Evolutionary conservation across 1,139 yeast genomes (phyloP).

Genomic region (Taiozyma sp.): DNA sequence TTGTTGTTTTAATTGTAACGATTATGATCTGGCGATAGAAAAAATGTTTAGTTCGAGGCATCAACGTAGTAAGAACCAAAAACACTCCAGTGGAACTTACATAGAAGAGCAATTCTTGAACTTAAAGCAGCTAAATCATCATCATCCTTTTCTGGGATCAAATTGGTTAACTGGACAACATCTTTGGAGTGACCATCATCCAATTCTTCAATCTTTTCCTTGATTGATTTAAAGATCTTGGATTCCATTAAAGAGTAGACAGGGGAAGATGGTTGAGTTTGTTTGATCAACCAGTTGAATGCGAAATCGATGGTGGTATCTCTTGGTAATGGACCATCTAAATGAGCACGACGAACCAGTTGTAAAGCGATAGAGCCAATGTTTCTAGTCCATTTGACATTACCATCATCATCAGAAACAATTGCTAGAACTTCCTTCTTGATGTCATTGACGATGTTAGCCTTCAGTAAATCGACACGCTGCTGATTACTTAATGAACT

Average conservation of each 20-base stretch:
- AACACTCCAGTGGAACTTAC: conserved; percentile 61
- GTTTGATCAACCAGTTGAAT: conserved; percentile 77
- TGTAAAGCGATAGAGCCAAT: conserved; percentile 71
- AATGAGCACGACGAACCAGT: conserved; percentile 24
- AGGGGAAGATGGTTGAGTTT: conserved; percentile 79
- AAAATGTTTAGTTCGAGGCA: background rate
- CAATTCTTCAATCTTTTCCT: conserved; percentile 23
- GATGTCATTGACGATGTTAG: conserved; percentile 27
- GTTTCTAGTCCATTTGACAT: conserved; percentile 87
- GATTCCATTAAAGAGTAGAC: conserved; percentile 77
- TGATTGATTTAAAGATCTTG: conserved; percentile 44
- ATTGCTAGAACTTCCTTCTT: conserved; percentile 69
- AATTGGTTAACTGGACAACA: conserved; percentile 1
- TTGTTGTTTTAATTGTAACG: too few relatives aligned
- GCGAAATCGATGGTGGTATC: conserved; percentile 56
- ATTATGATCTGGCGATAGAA: background rate
- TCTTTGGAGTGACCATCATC: conserved; percentile 20
- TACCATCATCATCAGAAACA: conserved; percentile 81
- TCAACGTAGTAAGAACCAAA: conserved; percentile 9
- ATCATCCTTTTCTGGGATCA: conserved; percentile 9
- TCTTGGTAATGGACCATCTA: conserved; percentile 12
- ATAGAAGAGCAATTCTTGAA: conserved; percentile 38
- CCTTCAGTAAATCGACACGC: conserved; percentile 23
- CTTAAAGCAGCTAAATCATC: conserved; percentile 20
- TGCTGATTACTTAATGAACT: conserved; percentile 2